Evolutionary conservation across 371 early-diverging fungal species (phyloP).

Genomic region (Synchytrium microbalum): DNA sequence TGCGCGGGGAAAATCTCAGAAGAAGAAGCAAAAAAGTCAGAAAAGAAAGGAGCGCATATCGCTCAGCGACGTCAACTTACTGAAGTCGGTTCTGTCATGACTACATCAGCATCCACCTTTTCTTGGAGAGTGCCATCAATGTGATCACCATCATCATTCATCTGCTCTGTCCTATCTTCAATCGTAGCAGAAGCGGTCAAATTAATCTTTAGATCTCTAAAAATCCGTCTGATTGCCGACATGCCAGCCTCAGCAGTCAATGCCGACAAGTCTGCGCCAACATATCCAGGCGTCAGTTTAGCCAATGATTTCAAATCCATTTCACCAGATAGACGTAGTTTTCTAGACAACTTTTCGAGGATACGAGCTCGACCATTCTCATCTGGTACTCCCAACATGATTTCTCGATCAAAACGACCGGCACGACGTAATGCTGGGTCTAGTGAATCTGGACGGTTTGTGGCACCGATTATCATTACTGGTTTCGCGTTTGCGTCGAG

Average conservation of each 20-base stretch:
- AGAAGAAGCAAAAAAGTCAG: no score
- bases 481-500: slow-evolving; percentile 80
- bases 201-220: slow-evolving; percentile 22
- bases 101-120: not conserved
- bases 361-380: slow-evolving; percentile 53
- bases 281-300: slow-evolving; percentile 87
- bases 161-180: not conserved
- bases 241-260: slow-evolving; percentile 84
- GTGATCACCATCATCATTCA: not conserved
- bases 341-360: slow-evolving; percentile 44
- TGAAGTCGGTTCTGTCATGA: not conserved
- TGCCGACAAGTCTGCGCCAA: slow-evolving; percentile 94
- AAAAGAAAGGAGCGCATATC: no score
- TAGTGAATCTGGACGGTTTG: slow-evolving; percentile 96
- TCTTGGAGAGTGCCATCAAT: not conserved
- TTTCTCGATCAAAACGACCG: slow-evolving; percentile 95
- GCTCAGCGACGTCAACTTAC: no score
- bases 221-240: slow-evolving; percentile 25
- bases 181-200: slow-evolving; percentile 5
- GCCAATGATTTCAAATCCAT: slow-evolving; percentile 37
- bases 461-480: slow-evolving; percentile 94
- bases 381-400: slow-evolving; percentile 74
- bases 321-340: slow-evolving; percentile 80
- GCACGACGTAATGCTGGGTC: slow-evolving; percentile 97
- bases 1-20: no score